These are phyloP conservation scores for Setaria italica DNA, from an alignment of 202 grass and related monocot genomes.

Conservation along the genomic window DNA sequence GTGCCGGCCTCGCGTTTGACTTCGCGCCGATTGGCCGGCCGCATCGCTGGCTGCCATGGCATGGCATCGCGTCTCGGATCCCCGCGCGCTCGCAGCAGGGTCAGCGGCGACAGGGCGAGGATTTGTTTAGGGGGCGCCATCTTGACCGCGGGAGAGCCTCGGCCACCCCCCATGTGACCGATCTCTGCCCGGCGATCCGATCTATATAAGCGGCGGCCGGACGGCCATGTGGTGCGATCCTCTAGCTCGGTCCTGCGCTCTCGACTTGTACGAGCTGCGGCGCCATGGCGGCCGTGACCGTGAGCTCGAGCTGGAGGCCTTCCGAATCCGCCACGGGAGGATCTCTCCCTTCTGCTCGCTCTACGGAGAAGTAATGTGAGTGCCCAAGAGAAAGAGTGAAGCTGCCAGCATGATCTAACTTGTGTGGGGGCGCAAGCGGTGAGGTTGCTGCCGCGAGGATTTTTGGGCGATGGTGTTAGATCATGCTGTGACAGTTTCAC, in stretches of 20 bases:
- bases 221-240: not conserved
- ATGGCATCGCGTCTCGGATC: slow-evolving; percentile 32
- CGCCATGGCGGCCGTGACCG: not conserved
- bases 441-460: not conserved
- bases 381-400: slow-evolving; percentile 85
- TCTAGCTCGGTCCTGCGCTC: not conserved
- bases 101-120: slow-evolving; percentile 58
- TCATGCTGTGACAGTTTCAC: slow-evolving; percentile 98
- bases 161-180: slow-evolving; percentile 30
- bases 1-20: slow-evolving; percentile 41
- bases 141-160: slow-evolving; percentile 1
- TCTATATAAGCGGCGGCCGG: slow-evolving; percentile 21
- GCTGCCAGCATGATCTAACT: slow-evolving; percentile 99
- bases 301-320: not conserved
- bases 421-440: not conserved
- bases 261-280: not conserved
- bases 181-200: not conserved
- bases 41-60: not conserved
- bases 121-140: slow-evolving; percentile 22
- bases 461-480: slow-evolving; percentile 47
- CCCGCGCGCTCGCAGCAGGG: not conserved
- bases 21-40: slow-evolving; percentile 50
- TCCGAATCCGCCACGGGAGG: not conserved
- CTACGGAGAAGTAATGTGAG: not conserved
- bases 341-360: too few relatives aligned